These are phyloP conservation scores for Furcasterigmium furcatum DNA, from an alignment of 2,329 filamentous ascomycete species.

Conservation along the genomic window DNA sequence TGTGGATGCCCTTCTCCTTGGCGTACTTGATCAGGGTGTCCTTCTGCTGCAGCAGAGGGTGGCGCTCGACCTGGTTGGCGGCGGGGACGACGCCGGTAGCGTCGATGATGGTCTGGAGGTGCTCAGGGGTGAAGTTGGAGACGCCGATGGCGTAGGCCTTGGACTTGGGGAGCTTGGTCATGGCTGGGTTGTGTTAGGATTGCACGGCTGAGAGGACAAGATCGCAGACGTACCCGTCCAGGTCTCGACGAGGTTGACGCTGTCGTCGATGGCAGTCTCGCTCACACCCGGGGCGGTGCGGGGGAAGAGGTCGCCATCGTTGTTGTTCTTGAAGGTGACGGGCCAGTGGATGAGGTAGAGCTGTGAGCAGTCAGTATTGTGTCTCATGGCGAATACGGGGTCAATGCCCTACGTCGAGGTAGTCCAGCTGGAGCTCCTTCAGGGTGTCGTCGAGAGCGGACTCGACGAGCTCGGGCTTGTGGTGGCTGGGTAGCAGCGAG, in stretches of 20 bases:
- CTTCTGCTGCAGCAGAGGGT: slow-evolving; percentile 58
- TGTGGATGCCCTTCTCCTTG: slow-evolving; percentile 60
- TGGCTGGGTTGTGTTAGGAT: slow-evolving; percentile 23
- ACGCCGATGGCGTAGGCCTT: slow-evolving; percentile 68
- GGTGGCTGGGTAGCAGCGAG: slow-evolving; percentile 36
- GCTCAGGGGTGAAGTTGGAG: slow-evolving; percentile 67
- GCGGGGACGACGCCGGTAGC: slow-evolving; percentile 56
- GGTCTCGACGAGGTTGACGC: slow-evolving; percentile 36
- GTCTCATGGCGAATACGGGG: slow-evolving; percentile 17
- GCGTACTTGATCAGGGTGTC: slow-evolving; percentile 58
- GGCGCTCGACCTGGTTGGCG: slow-evolving; percentile 68
- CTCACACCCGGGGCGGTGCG: slow-evolving; percentile 27
- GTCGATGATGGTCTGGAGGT: slow-evolving; percentile 45
- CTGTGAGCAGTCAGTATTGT: slow-evolving; percentile 14
- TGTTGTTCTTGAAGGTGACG: slow-evolving; percentile 34
- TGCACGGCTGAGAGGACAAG: too few relatives aligned
- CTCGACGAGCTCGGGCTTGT: slow-evolving; percentile 57
- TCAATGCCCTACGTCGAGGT: slow-evolving; percentile 52
- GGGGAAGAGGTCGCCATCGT: slow-evolving; percentile 41
- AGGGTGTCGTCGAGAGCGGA: slow-evolving; percentile 54
- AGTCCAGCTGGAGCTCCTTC: slow-evolving; percentile 52
- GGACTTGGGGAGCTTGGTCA: slow-evolving; percentile 55
- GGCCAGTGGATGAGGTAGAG: slow-evolving; percentile 66
- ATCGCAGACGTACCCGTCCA: slow-evolving; percentile 32
- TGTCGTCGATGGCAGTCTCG: slow-evolving; percentile 23